Evolutionary conservation across 2,329 filamentous ascomycete genomes (phyloP), one percentile per base, ranked within the genome.

Genomic region (Diaporthe capsici): DNA sequence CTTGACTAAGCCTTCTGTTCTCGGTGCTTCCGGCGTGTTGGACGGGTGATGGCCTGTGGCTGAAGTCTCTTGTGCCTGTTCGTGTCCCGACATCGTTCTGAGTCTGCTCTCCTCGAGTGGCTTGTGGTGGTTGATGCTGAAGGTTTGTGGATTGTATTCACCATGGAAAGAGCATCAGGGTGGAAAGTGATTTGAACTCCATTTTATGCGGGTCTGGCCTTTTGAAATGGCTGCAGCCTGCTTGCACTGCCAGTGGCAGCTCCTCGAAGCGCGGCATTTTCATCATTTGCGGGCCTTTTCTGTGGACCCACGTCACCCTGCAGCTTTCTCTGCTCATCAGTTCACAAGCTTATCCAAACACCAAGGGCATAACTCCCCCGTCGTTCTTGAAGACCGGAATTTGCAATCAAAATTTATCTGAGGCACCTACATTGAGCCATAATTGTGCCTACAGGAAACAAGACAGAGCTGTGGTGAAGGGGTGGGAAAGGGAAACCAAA

Each of bases 271-370:
- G 8, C 13, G 58, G 37, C n/a, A 20, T 44, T 17, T 17, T 44
- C 37, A 42, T 44, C 37, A 63, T 63, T 61, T 39, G n/a, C n/a
- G 58, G 37, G 58, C 37, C 34, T 39, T n/a, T 61, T 61, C 22
- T 61, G 58, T 61, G 58, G 58, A 25, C 37, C 57, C 10, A 57
- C 53, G 28, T 34, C 49, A 51, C 10, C 22, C n/a, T 9, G n/a
- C 28, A 57, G 53, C 28, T 57, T 34, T 12, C 53, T 22, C 28
- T 34, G 15, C 28, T 22, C 28, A 7, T 57, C 53, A 7, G 17
- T 4, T 34, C 28, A 57, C 53, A 34, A 57, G 28, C 17, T 34
- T 22, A 22, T 3, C 17, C 53, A 34, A 34, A 57, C 17, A 22
- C 10, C 28, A 34, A 34, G 25, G 25, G 53, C 25, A 57, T 9